Base-by-base conservation (phyloP, 805 yeast genomes). In the Maudiozyma pseudohumilis region DNA sequence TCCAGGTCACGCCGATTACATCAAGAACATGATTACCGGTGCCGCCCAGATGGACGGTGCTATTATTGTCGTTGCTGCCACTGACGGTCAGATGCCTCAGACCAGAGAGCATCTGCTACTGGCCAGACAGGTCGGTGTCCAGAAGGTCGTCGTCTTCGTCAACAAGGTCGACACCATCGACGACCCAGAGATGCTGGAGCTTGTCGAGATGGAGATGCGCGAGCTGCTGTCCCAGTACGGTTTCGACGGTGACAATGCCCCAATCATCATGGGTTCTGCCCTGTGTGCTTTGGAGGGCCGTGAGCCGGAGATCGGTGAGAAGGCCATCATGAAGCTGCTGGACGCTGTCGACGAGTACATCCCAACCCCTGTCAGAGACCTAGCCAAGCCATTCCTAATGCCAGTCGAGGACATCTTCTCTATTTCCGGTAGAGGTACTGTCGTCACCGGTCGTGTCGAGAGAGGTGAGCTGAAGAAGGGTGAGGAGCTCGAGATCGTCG, bases 21-120 rank as follows among this genome's bases (percentile, higher is more conserved):
- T 89, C 69, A 89, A 89, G 74, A 89, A 89, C 69, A 89, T 89
- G 97, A 89, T 89, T 65, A 86, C 96, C 50, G 97, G 97, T 80
- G 96, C 97, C 56, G 96, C 97, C 56, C 95, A 89, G 66, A 88
- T 88, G 96, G 97, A 89, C 66, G 96, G 97, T 74, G 97, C 96
- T 51, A 88, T 89, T 55, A 89, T 89, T 69, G 97, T 89, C 45
- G 97, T 92, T 65, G 98, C 97, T 59, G 98, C 98, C 47, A 73
- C 95, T 41, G 98, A 92, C 61, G 98, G 98, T 60, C 95, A 87
- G 70, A 92, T 89, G 97, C 97, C 96, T 61, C 98, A 92, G 73
- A 92, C 98, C 53, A 85, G 97, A 73, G 98, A 92, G 72, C 98
- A 92, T 71, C 74, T 92, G 70, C 71, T 92, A 66, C 79, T 92